A percentile compares a stretch with the other conserved stretches of the same genome.
phyloP scores from a whole-genome alignment of 805 yeast genomes.

The Brettanomyces custersianus region DNA sequence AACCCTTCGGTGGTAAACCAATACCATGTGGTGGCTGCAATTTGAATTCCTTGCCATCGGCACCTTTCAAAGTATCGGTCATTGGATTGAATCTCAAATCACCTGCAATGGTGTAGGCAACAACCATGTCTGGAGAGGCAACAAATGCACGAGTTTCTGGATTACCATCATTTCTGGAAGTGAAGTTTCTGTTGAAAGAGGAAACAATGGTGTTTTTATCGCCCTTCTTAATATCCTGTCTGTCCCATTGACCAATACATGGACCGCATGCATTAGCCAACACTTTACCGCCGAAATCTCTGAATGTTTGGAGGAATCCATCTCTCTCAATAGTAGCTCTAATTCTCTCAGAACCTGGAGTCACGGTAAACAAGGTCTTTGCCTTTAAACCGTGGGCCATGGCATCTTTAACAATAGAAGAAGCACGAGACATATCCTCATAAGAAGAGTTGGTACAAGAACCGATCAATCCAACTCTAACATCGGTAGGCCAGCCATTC shows the following conservation, averaged over 20 bases:
- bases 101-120: constrained; percentile 94
- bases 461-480: constrained; percentile 92
- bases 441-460: constrained; percentile 98
- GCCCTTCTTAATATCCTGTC: constrained; percentile 57
- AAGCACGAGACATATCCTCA: constrained; percentile 97
- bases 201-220: constrained; percentile 88
- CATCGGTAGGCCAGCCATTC: constrained; percentile 79
- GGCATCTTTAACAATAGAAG: constrained; percentile 83
- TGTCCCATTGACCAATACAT: constrained; percentile 99
- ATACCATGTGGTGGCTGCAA: constrained; percentile 76
- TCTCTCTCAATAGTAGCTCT: constrained; percentile 96
- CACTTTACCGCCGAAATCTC: constrained; percentile 82
- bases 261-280: constrained; percentile 99
- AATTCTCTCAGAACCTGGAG: constrained; percentile 98
- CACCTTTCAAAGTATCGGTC: constrained; percentile 69
- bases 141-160: constrained; percentile 95
- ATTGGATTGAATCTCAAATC: constrained; percentile 87
- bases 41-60: constrained; percentile 64
- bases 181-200: constrained; percentile 95
- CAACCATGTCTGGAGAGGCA: constrained; percentile 97
- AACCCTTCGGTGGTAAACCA: constrained; percentile 77
- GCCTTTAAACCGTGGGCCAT: constrained; percentile 79
- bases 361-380: constrained; percentile 84
- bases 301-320: constrained; percentile 75
- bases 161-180: constrained; percentile 97